Evolutionary conservation across 2,329 filamentous ascomycete genomes (phyloP).

Genomic region (Sarocladium brachiariae): DNA sequence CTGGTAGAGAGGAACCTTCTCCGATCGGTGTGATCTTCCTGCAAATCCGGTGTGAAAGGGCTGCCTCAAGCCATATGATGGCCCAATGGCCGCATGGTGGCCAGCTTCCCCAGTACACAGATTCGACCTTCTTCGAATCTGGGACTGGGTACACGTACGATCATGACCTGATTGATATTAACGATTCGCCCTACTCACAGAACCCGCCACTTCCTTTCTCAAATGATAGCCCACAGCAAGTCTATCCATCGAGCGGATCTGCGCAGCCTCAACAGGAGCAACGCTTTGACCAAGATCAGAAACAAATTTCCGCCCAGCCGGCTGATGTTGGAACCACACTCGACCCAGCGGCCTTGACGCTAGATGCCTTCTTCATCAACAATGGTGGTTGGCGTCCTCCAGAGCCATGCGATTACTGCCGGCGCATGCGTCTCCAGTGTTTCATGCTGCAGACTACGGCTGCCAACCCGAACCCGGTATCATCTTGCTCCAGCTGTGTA

Average conservation of each 20-base stretch:
- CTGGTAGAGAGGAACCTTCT: too few species aligned
- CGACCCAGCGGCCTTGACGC: background rate
- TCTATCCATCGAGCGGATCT: background rate
- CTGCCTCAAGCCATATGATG: background rate
- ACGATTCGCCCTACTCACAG: background rate
- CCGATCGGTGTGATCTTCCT: too few species aligned
- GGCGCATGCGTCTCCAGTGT: slow-evolving; percentile 37
- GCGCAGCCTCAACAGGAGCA: background rate
- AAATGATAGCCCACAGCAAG: background rate
- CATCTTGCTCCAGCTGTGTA: slow-evolving; percentile 42
- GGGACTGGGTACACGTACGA: background rate
- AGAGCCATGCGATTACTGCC: slow-evolving; percentile 37
- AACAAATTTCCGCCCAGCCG: background rate
- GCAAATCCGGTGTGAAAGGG: too few species aligned
- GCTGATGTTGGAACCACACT: background rate
- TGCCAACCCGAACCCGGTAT: slow-evolving; percentile 41
- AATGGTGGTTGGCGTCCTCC: slow-evolving; percentile 35
- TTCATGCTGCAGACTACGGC: slow-evolving; percentile 38
- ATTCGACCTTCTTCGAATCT: background rate
- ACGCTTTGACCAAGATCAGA: background rate
- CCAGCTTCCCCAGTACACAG: slow-evolving; percentile 2
- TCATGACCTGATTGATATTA: background rate
- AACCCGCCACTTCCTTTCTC: background rate
- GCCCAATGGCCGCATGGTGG: slow-evolving; percentile 4
- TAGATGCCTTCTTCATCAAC: slow-evolving; percentile 15